These are phyloP conservation scores for Poterioochromonas sp. DNA, from an alignment of 352 stramenopile genomes.

Conservation along the genomic window DNA sequence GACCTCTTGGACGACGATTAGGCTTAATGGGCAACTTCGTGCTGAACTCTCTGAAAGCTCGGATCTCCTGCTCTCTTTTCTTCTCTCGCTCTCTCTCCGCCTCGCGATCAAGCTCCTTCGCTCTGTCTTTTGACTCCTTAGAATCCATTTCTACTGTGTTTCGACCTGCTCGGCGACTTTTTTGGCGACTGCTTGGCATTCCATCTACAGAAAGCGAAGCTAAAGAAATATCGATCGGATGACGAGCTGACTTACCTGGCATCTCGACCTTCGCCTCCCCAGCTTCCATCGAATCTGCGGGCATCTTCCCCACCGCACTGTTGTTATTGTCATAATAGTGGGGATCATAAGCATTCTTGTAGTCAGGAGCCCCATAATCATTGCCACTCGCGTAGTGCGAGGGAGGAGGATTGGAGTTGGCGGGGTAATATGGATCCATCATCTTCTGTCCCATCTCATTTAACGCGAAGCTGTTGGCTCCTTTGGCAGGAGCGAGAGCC, in stretches of 20 bases:
- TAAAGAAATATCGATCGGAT: neutral
- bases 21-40: constrained; percentile 27
- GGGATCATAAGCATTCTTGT: too few relatives aligned
- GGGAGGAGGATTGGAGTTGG: too few relatives aligned
- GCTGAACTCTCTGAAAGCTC: constrained; percentile 35
- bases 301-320: neutral
- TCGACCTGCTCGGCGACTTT: neutral
- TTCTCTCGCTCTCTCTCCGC: constrained; percentile 33
- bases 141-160: neutral
- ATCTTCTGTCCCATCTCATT: too few relatives aligned
- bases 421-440: too few relatives aligned
- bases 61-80: constrained; percentile 34
- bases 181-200: neutral
- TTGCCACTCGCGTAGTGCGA: too few relatives aligned
- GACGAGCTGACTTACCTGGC: neutral
- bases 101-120: constrained; percentile 23
- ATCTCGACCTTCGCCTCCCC: neutral
- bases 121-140: neutral
- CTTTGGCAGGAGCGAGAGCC: too few relatives aligned
- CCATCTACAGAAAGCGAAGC: neutral
- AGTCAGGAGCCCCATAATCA: too few relatives aligned
- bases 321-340: neutral
- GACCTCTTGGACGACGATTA: neutral
- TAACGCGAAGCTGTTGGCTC: too few relatives aligned
- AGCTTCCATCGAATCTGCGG: neutral